A percentile compares a stretch with the other conserved stretches of the same genome.
Evolutionary conservation across 805 yeast species (phyloP).

Genomic region (Ogataea ramenticola): DNA sequence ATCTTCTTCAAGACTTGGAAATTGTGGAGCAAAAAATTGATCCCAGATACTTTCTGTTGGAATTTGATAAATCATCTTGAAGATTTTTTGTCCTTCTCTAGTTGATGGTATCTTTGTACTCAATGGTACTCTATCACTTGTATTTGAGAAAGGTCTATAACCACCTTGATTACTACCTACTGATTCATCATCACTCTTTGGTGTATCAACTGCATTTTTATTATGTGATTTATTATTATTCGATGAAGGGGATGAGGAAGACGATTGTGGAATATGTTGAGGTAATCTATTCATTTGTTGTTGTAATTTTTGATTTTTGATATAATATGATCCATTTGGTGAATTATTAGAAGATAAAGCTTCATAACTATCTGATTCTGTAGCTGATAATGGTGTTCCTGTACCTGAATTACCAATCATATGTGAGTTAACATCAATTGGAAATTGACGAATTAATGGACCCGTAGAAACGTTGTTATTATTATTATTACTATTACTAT

Average conservation of each 20-base stretch:
- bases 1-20: slow-evolving; percentile 1
- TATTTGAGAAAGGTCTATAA: not conserved
- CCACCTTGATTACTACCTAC: not conserved
- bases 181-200: not conserved
- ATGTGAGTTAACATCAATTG: slow-evolving; percentile 1
- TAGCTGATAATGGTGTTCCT: not conserved
- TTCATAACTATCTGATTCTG: not conserved
- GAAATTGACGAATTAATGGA: slow-evolving; percentile 1
- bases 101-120: slow-evolving; percentile 5
- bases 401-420: not conserved
- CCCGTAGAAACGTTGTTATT: not conserved
- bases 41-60: slow-evolving; percentile 67
- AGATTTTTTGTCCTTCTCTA: slow-evolving; percentile 48
- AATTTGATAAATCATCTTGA: slow-evolving; percentile 55
- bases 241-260: no score
- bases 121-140: not conserved
- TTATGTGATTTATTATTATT: no score
- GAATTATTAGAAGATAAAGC: slow-evolving; percentile 1
- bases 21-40: slow-evolving; percentile 40
- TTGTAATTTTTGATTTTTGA: not conserved
- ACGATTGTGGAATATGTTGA: not conserved
- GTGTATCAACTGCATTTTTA: not conserved
- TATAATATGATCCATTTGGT: not conserved
- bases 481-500: not conserved
- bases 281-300: not conserved